These are phyloP conservation scores for Nephelium lappaceum DNA, from an alignment of 345 rosid genomes.

Conservation along the genomic window DNA sequence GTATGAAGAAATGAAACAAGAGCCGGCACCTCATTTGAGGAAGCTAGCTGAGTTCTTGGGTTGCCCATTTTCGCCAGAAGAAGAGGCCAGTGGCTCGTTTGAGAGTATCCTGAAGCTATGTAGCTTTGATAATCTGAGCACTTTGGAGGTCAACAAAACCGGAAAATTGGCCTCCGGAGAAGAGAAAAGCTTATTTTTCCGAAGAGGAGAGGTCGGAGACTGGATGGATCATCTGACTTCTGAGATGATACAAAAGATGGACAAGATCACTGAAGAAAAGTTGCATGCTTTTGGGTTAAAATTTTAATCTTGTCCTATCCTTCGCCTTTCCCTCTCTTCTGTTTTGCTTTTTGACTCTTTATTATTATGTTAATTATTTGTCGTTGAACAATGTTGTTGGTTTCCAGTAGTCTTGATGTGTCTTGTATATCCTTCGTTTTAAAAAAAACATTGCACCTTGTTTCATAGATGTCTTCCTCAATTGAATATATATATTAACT, in stretches of 20 bases:
- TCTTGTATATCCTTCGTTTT: too few species aligned
- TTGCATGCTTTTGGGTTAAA: slow-evolving; percentile 36
- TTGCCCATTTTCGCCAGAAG: slow-evolving; percentile 46
- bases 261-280: slow-evolving; percentile 39
- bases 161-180: slow-evolving; percentile 39
- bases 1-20: slow-evolving; percentile 46
- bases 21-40: slow-evolving; percentile 38
- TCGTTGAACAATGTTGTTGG: too few species aligned
- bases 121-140: slow-evolving; percentile 51
- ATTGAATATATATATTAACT: too few species aligned
- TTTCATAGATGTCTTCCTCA: too few species aligned
- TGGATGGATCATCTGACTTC: slow-evolving; percentile 48
- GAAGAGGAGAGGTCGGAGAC: slow-evolving; percentile 64
- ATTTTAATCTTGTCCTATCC: slow-evolving; percentile 8
- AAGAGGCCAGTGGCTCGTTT: slow-evolving; percentile 36
- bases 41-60: slow-evolving; percentile 50
- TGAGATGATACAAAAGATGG: slow-evolving; percentile 41
- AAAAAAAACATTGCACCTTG: too few species aligned
- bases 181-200: slow-evolving; percentile 32
- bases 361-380: background rate
- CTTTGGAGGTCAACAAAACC: slow-evolving; percentile 46
- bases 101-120: slow-evolving; percentile 52
- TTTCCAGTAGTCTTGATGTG: too few species aligned
- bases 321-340: background rate
- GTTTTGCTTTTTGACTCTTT: background rate